Percentiles rank a stretch among this genome's conserved stretches.
Evolutionary conservation across 108 stramenopile genomes (phyloP).

Genomic region (Parietichytrium sp.): DNA sequence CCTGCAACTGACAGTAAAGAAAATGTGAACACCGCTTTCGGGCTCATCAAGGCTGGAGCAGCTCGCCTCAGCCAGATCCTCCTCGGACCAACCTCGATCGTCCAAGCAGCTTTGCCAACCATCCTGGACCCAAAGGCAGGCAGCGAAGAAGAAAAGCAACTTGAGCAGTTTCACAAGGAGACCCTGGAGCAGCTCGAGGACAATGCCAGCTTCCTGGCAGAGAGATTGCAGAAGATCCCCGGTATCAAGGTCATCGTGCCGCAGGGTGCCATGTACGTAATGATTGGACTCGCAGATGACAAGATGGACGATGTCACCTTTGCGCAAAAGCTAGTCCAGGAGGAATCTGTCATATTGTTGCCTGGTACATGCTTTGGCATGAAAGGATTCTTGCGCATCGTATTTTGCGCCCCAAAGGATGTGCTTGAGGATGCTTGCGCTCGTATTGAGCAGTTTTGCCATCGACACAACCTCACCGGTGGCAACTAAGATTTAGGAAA

Average conservation of each 20-base stretch:
- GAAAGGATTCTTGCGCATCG: conserved; percentile 69
- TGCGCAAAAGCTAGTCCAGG: conserved; percentile 68
- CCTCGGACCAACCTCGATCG: conserved; percentile 74
- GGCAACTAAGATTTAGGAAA: neutral
- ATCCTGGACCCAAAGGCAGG: conserved; percentile 61
- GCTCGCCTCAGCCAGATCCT: conserved; percentile 74
- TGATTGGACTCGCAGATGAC: conserved; percentile 69
- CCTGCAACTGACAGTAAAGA: conserved; percentile 8
- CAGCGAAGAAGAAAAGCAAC: conserved; percentile 42
- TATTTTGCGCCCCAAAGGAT: conserved; percentile 71
- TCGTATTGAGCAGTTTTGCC: conserved; percentile 72
- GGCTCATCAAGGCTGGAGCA: conserved; percentile 72
- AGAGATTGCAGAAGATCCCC: conserved; percentile 59
- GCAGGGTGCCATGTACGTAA: conserved; percentile 84
- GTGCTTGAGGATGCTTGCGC: conserved; percentile 61
- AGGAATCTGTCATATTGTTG: conserved; percentile 85
- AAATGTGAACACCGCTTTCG: too few relatives aligned
- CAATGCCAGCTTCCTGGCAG: conserved; percentile 66
- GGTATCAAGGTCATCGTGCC: conserved; percentile 69
- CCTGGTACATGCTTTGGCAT: conserved; percentile 83
- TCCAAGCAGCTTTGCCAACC: conserved; percentile 73
- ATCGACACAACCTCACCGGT: conserved; percentile 61
- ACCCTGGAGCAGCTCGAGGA: conserved; percentile 61
- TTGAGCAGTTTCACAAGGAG: conserved; percentile 66
- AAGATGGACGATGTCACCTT: conserved; percentile 71